A percentile compares a stretch with the other conserved stretches of the same genome.
phyloP scores from a whole-genome alignment of 2,329 filamentous ascomycete species.

The Neofusicoccum umdonicola region DNA sequence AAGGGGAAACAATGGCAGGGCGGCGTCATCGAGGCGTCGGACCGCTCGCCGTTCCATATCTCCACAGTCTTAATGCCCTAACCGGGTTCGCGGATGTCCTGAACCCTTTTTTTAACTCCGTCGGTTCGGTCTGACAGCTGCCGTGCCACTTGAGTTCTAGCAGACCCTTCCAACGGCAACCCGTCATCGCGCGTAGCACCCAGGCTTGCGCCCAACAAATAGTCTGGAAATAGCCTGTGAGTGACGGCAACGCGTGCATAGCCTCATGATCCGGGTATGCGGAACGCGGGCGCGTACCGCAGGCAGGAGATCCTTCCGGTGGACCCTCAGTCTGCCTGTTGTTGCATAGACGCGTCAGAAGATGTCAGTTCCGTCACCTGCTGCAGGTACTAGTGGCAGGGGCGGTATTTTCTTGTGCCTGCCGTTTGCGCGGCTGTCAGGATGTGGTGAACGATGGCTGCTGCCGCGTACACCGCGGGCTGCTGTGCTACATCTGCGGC shows the following conservation, averaged over 20 bases:
- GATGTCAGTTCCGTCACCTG: conserved; percentile 29
- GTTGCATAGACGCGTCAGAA: not conserved
- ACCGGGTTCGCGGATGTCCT: conserved; percentile 8
- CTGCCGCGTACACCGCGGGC: not conserved
- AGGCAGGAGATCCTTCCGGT: not conserved
- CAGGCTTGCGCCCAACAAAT: conserved; percentile 8
- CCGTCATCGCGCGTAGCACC: not conserved
- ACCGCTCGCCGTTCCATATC: not conserved
- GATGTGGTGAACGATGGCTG: not conserved
- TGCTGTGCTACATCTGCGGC: conserved; percentile 4
- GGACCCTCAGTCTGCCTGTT: not conserved
- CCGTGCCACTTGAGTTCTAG: not conserved
- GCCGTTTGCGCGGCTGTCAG: not conserved
- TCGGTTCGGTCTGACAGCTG: conserved; percentile 13
- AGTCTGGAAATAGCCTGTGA: not conserved
- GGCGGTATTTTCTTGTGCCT: conserved; percentile 41
- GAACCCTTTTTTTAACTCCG: not conserved
- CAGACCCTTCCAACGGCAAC: not conserved
- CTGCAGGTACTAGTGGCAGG: conserved; percentile 53
- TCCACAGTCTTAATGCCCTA: not conserved
- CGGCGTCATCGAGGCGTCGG: conserved; percentile 3
- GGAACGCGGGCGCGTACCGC: not conserved
- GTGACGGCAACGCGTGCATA: not conserved
- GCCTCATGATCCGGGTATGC: not conserved
- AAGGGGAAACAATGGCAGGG: not conserved